Base-by-base conservation (phyloP, 345 rosid species). In the Bretschneidera sinensis region DNA sequence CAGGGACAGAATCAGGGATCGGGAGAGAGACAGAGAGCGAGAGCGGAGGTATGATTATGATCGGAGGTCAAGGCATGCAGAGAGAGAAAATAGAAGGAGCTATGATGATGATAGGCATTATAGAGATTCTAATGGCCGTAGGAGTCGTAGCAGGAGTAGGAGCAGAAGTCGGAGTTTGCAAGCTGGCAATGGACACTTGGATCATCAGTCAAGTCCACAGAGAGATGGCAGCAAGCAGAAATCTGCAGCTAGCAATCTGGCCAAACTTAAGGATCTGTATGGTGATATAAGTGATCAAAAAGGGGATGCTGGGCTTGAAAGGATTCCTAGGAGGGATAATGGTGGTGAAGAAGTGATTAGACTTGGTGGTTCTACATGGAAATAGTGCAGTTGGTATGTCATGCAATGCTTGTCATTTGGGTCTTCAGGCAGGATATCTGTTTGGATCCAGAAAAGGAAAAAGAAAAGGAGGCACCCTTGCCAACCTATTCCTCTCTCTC, bases 341-440 rank as follows among this genome's bases (percentile, higher is more conserved):
- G 65, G 80, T 50, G 78, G 91, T 5, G 95, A 90, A 72, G 99
- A 94, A 76, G 96, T 94, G 52, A 81, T 94, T 15, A 83, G 92
- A 75, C 92, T 94, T 25, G 97, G 99, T 48, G 97, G 89, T 45
- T 80, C 87, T 60, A 63, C 78, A 13, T 90, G 97, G 97, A 90
- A 74, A 64, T 87, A 78, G 76, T 31, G 11, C 16, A 14, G 11
- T 14, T 5, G 11, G 45, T 39, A 5, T 7, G 1, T 39, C 16
- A 9, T 14, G 15, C 11, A 11, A 9, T 39, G 1, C 45, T 13
- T 39, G 16, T n/a, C 45, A 39, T 39, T n/a, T 39, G 45, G 15
- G 16, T 39, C 45, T 39, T 39, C 45, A 39, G 16, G 11, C 10
- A 5, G 11, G 45, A 5, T 7, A 39, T 28, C 33, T 28, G 16